phyloP scores from a whole-genome alignment of 768 basidiomycete species.

The Russula dissimulans region DNA sequence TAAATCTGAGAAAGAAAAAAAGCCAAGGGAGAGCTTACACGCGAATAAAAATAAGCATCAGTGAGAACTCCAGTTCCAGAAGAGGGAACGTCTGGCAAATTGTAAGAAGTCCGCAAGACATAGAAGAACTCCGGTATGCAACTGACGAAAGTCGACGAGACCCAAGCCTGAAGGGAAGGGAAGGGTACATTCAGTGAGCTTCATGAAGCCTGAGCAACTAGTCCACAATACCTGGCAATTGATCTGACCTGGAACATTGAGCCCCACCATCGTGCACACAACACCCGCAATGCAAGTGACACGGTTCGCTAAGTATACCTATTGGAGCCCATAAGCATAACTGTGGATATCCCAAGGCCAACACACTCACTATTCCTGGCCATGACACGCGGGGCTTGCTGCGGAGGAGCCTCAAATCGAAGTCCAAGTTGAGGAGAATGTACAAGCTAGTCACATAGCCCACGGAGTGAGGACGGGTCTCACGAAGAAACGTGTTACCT shows the following conservation, averaged over 20 bases:
- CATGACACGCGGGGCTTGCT: neutral
- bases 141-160: constrained; percentile 4
- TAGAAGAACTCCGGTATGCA: neutral
- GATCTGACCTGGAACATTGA: neutral
- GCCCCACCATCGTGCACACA: neutral
- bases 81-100: neutral
- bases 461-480: neutral
- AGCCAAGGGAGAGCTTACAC: neutral
- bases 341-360: neutral
- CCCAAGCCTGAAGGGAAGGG: neutral
- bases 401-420: constrained; percentile 5
- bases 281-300: constrained; percentile 5
- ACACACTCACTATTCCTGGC: neutral
- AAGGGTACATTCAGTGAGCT: neutral
- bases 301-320: constrained; percentile 5
- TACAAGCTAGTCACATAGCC: neutral
- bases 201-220: neutral
- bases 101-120: neutral
- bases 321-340: neutral
- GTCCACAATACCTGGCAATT: constrained; percentile 5
- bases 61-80: neutral
- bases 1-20: no score
- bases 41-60: constrained; percentile 3
- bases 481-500: neutral
- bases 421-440: constrained; percentile 5